Percentiles rank a stretch among this genome's conserved stretches.
phyloP scores from a whole-genome alignment of 2,329 filamentous ascomycete genomes.

The Polychaeton citri region DNA sequence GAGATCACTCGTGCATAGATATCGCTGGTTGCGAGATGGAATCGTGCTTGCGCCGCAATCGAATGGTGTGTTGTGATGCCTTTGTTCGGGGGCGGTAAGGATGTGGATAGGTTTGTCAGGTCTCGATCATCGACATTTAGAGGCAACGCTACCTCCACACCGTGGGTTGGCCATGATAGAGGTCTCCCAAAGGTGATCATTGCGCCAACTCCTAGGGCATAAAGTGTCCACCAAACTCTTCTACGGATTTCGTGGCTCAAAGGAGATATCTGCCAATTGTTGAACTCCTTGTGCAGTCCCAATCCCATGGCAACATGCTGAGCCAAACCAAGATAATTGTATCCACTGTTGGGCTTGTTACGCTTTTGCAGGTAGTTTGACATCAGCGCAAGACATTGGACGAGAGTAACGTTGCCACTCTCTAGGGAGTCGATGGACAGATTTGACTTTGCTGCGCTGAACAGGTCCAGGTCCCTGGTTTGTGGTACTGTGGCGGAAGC shows the following conservation, averaged over 20 bases:
- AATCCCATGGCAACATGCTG: slow-evolving; percentile 37
- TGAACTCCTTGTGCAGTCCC: slow-evolving; percentile 38
- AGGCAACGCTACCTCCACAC: slow-evolving; percentile 30
- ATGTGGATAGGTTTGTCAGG: slow-evolving; percentile 20
- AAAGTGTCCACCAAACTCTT: slow-evolving; percentile 25
- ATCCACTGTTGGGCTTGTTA: slow-evolving; percentile 38
- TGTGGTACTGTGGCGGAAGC: slow-evolving; percentile 24
- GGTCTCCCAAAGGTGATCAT: slow-evolving; percentile 38
- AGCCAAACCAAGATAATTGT: slow-evolving; percentile 36
- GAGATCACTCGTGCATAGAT: slow-evolving; percentile 36
- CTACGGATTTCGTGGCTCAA: slow-evolving; percentile 22
- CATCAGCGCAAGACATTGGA: slow-evolving; percentile 34
- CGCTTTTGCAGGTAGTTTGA: slow-evolving; percentile 38
- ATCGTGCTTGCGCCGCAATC: slow-evolving; percentile 31
- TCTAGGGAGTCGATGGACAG: slow-evolving; percentile 35
- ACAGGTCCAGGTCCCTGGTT: slow-evolving; percentile 30
- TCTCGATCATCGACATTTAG: slow-evolving; percentile 33
- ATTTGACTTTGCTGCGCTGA: slow-evolving; percentile 32
- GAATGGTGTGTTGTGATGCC: slow-evolving; percentile 31
- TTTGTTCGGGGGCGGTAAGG: slow-evolving; percentile 6
- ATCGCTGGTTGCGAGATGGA: slow-evolving; percentile 31
- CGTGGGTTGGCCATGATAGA: slow-evolving; percentile 30
- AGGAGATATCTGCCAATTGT: slow-evolving; percentile 32
- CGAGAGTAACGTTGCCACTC: slow-evolving; percentile 35
- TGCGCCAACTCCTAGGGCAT: slow-evolving; percentile 36